Conservation (phyloP, 169 alveolate species). For the Cryptosporidium canis region DNA sequence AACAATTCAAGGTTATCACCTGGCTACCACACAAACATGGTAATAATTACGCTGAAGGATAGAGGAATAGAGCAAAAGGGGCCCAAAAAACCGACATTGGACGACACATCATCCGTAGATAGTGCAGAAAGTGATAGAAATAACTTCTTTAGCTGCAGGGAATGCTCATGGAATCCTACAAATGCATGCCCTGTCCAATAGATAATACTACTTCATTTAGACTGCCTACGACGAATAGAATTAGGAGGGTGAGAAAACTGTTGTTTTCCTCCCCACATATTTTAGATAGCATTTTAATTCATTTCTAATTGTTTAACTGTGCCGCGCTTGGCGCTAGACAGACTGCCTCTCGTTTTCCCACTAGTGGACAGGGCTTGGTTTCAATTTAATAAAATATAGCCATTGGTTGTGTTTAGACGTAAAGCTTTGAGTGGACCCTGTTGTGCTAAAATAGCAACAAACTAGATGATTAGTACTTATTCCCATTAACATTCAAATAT, state of each 20-base stretch:
- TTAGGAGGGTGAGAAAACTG: not conserved
- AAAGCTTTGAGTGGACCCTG: no score
- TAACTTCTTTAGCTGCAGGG: conserved; percentile 59
- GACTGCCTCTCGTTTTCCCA: no score
- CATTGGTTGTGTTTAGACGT: no score
- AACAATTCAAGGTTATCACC: not conserved
- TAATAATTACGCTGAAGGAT: conserved; percentile 34
- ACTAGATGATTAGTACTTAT: not conserved
- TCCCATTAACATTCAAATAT: not conserved
- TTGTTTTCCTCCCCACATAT: not conserved
- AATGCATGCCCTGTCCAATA: conserved; percentile 17
- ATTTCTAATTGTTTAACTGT: no score
- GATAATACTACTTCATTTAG: not conserved
- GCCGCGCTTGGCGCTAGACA: no score
- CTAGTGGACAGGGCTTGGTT: no score
- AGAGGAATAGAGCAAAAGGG: not conserved
- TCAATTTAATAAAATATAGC: no score
- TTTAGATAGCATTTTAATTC: not conserved
- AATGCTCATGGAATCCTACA: conserved; percentile 63
- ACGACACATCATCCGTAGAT: not conserved
- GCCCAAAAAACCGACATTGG: not conserved
- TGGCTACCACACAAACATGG: conserved; percentile 7
- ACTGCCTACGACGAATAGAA: not conserved
- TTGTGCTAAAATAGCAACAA: no score
- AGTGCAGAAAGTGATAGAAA: conserved; percentile 30